These are phyloP conservation scores for Ceratocystis eucalypticola DNA, from an alignment of 2,329 filamentous ascomycete genomes.

Conservation along the genomic window DNA sequence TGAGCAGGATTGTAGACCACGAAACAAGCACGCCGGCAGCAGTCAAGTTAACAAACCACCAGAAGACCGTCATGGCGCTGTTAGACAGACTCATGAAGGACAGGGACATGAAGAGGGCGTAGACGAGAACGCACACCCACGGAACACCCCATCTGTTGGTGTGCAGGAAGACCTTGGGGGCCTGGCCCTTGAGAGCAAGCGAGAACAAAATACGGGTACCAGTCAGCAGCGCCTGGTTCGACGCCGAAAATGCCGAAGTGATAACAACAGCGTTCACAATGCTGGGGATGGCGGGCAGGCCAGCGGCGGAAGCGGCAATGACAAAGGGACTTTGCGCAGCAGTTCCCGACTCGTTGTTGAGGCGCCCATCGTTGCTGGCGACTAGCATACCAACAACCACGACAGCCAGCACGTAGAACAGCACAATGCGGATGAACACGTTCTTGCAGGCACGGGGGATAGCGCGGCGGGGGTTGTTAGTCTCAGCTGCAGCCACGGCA, in stretches of 20 bases:
- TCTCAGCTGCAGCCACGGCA: conserved; percentile 49
- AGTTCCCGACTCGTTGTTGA: conserved; percentile 29
- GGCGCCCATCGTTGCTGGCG: conserved; percentile 35
- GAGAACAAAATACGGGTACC: conserved; percentile 39
- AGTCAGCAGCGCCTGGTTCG: conserved; percentile 50
- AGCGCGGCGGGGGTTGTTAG: conserved; percentile 39
- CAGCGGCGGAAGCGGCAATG: conserved; percentile 55
- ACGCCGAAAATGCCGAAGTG: conserved; percentile 39
- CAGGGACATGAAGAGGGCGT: conserved; percentile 47
- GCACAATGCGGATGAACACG: conserved; percentile 43
- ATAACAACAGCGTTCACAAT: conserved; percentile 68
- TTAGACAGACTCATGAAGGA: conserved; percentile 34
- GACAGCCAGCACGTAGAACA: conserved; percentile 51
- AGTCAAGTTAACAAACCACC: conserved; percentile 45
- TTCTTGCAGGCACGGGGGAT: conserved; percentile 44
- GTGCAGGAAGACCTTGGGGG: conserved; percentile 30
- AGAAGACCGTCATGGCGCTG: conserved; percentile 45
- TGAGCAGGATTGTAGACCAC: conserved; percentile 30
- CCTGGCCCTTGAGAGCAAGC: conserved; percentile 31
- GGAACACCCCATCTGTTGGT: conserved; percentile 28
- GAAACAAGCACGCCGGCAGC: conserved; percentile 39
- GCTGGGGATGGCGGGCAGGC: conserved; percentile 52
- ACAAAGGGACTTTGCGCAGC: conserved; percentile 50
- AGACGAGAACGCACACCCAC: conserved; percentile 32
- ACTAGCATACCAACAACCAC: conserved; percentile 59